phyloP scores from a whole-genome alignment of 2,329 filamentous ascomycete genomes.

The Xylariaceae sp. region DNA sequence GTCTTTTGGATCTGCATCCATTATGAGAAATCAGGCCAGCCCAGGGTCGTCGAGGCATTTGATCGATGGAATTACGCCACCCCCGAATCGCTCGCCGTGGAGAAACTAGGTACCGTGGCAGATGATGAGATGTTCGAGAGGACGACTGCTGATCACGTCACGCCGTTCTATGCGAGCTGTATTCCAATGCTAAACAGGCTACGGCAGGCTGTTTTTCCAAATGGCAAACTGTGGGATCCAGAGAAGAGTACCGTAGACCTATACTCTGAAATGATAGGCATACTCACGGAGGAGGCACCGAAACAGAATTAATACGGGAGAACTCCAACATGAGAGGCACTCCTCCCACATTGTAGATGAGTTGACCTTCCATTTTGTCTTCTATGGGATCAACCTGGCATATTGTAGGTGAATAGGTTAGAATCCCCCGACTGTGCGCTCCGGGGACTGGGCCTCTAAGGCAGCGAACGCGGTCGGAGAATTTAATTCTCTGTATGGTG shows the following conservation, averaged over 20 bases:
- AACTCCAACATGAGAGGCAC: too few relatives aligned
- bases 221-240: background rate
- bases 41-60: background rate
- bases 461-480: too few relatives aligned
- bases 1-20: constrained; percentile 20
- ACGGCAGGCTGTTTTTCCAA: background rate
- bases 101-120: background rate
- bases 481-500: too few relatives aligned
- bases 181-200: background rate
- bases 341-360: too few relatives aligned
- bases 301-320: too few relatives aligned
- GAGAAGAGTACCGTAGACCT: background rate
- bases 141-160: background rate
- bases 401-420: too few relatives aligned
- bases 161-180: background rate
- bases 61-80: background rate
- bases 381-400: too few relatives aligned
- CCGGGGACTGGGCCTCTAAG: too few relatives aligned
- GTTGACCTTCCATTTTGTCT: too few relatives aligned
- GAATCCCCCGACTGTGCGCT: too few relatives aligned
- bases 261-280: background rate
- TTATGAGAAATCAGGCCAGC: background rate
- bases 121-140: background rate
- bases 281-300: background rate
- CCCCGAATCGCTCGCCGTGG: background rate